Evolutionary conservation across 2,329 filamentous ascomycete genomes (phyloP).

Genomic region (Leptographium procerum): DNA sequence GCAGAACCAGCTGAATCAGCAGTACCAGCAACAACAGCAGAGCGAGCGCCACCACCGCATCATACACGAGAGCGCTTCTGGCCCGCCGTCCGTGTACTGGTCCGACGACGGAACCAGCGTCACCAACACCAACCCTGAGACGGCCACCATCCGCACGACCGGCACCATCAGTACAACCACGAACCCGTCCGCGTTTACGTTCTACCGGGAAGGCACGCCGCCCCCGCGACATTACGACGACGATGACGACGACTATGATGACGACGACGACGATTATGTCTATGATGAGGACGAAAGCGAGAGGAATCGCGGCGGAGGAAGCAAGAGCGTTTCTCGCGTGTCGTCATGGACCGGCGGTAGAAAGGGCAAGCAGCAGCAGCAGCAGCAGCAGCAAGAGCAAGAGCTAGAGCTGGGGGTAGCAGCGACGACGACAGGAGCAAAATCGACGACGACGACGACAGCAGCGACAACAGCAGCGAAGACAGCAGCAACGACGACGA

Average conservation of each 20-base stretch:
- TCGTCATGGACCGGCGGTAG: background rate
- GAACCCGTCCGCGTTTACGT: conserved; percentile 23
- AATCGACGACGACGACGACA: background rate
- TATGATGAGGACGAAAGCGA: background rate
- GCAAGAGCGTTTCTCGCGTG: background rate
- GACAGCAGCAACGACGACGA: background rate
- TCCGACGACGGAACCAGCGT: conserved; percentile 14
- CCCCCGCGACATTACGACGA: conserved; percentile 16
- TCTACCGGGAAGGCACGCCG: conserved; percentile 29
- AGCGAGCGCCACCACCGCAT: background rate
- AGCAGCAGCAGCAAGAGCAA: too few relatives aligned
- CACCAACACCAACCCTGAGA: conserved; percentile 4
- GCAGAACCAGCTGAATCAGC: background rate
- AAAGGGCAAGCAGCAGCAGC: background rate
- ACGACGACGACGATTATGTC: background rate
- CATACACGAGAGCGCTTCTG: conserved; percentile 1
- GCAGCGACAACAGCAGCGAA: background rate
- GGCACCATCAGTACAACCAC: conserved; percentile 7
- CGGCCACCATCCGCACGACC: conserved; percentile 7
- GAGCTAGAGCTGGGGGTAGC: too few relatives aligned
- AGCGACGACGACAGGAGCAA: background rate
- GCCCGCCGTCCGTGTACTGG: conserved; percentile 19
- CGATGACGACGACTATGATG: conserved; percentile 6
- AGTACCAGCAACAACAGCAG: background rate
- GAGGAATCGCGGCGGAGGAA: background rate